Evolutionary conservation across 2,329 filamentous ascomycete genomes (phyloP).

Genomic region (Stagonosporopsis chrysanthemi): DNA sequence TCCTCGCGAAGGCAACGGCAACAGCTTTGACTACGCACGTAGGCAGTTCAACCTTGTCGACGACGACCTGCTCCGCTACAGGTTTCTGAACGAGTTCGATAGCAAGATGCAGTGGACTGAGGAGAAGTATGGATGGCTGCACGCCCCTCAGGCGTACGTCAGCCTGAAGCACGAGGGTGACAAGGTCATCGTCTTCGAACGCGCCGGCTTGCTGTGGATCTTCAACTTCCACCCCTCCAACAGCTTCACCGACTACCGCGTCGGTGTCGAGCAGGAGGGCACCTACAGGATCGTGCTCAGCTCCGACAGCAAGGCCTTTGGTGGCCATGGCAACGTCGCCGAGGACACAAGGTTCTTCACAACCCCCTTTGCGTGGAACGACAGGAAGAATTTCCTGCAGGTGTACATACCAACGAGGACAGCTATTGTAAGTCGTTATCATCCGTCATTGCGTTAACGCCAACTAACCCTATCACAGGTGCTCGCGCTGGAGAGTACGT

Average conservation of each 20-base stretch:
- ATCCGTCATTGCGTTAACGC: neutral
- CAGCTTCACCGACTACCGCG: slow-evolving; percentile 90
- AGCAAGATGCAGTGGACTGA: slow-evolving; percentile 88
- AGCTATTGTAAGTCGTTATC: slow-evolving; percentile 70
- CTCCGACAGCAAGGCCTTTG: slow-evolving; percentile 77
- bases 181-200: slow-evolving; percentile 95
- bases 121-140: slow-evolving; percentile 89
- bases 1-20: slow-evolving; percentile 88
- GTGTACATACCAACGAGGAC: slow-evolving; percentile 87
- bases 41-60: slow-evolving; percentile 93
- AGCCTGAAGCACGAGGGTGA: slow-evolving; percentile 92
- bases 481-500: slow-evolving; percentile 39
- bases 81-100: slow-evolving; percentile 93
- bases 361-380: slow-evolving; percentile 88
- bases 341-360: slow-evolving; percentile 90
- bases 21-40: slow-evolving; percentile 93
- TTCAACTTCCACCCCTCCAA: slow-evolving; percentile 93
- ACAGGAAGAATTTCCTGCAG: slow-evolving; percentile 87
- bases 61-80: slow-evolving; percentile 84
- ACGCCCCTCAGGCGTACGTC: slow-evolving; percentile 85
- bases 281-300: slow-evolving; percentile 89
- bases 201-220: slow-evolving; percentile 86
- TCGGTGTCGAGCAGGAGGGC: slow-evolving; percentile 83
- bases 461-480: slow-evolving; percentile 28
- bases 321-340: slow-evolving; percentile 80